Base-by-base conservation (phyloP, 768 basidiomycete genomes). In the Mycena galopus region DNA sequence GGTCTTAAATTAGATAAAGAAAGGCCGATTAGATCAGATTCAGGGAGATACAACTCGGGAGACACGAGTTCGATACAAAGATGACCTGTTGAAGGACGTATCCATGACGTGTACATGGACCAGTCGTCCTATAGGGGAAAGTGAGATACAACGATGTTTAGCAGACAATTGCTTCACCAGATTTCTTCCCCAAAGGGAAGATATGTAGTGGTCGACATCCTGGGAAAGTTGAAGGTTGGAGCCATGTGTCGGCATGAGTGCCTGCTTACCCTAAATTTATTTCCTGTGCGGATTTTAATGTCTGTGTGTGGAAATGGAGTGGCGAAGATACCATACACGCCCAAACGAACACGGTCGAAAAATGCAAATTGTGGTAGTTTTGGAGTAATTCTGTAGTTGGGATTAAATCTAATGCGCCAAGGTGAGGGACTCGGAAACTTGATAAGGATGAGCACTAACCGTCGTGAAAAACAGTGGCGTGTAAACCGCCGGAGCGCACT, bases 401-500 rank as follows among this genome's bases (percentile, higher is more conserved):
- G 6, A 50, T 50, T 23, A 50, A 50, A 50, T 50, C 47, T 50
- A 50, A 23, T 33, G 16, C 14, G 12, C 21, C 47, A n/a, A 23
- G 9, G 17, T 58, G 21, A 37, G 21, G 5, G 47, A 3, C n/a
- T 16, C 2, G 2, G 30, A 21, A 23, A 19, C 5, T 4, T n/a
- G 4, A 4, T n/a, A n/a, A 23, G 35, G 21, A 27, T 5, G 29
- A 30, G 5, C 27, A 5, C 32, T 11, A 35, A 58, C 57, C 57
- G 6, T 58, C 57, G 14, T 58, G 57, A 19, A 58, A 58, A 58
- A 58, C n/a, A 19, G 32, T n/a, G n/a, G 57, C 57, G n/a, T 37
- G 32, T 21, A 58, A n/a, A 3, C 32, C 14, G 2, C 32, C 32
- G 3, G 57, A 21, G 30, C 32, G 33, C 5, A n/a, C 57, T 3